phyloP scores from a whole-genome alignment of 192 early-diverging fungal species.

The Linderina pennispora region DNA sequence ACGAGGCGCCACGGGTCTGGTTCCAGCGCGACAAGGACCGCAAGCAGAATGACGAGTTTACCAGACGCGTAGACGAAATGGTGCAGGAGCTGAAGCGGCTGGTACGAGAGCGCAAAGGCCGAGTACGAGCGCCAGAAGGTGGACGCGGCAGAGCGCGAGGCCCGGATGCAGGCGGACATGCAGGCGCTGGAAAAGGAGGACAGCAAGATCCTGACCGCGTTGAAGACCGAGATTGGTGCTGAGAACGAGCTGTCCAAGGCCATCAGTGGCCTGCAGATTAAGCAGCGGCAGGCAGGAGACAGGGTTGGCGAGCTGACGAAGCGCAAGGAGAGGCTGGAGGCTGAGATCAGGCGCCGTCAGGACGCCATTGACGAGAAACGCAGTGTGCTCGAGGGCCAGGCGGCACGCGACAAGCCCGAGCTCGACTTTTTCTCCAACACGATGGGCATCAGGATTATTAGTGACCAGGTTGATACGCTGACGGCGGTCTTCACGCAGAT shows the following conservation, averaged over 20 bases:
- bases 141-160: constrained; percentile 20
- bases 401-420: constrained; percentile 51
- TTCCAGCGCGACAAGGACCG: constrained; percentile 44
- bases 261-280: constrained; percentile 38
- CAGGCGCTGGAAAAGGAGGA: constrained; percentile 31
- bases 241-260: constrained; percentile 39
- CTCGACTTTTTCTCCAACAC: constrained; percentile 49
- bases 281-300: constrained; percentile 37
- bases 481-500: constrained; percentile 64
- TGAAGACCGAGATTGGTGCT: constrained; percentile 46
- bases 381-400: constrained; percentile 43
- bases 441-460: constrained; percentile 46
- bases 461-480: constrained; percentile 47
- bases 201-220: constrained; percentile 29
- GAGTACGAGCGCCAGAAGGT: constrained; percentile 18
- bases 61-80: constrained; percentile 35
- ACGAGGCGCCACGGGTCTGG: constrained; percentile 44
- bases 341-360: constrained; percentile 47
- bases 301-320: constrained; percentile 18
- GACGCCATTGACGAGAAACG: constrained; percentile 47
- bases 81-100: constrained; percentile 39
- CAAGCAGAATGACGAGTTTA: constrained; percentile 36
- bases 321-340: constrained; percentile 34
- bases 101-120: constrained; percentile 20
- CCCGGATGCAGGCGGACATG: constrained; percentile 33